These are phyloP conservation scores for Cardamine resedifolia DNA, from an alignment of 345 rosid genomes.

Conservation along the genomic window DNA sequence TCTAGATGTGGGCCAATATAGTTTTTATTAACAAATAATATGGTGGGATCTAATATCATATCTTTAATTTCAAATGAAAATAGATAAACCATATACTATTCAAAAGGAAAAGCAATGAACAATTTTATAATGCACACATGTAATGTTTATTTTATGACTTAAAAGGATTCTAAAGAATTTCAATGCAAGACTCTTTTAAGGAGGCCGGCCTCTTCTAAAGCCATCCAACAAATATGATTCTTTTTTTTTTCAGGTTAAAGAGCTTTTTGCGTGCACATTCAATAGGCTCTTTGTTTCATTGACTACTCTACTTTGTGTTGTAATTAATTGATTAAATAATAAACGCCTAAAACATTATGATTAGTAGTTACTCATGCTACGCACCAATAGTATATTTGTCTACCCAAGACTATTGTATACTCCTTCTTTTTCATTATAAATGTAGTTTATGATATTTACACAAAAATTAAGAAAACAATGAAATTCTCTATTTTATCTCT, in stretches of 20 bases:
- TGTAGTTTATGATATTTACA: no score
- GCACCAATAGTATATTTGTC: not conserved
- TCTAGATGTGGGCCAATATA: constrained; percentile 25
- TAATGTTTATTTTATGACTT: constrained; percentile 7
- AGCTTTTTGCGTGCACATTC: constrained; percentile 31
- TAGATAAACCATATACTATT: not conserved
- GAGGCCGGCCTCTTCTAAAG: constrained; percentile 31
- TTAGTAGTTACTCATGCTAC: constrained; percentile 30
- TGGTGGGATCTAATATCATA: constrained; percentile 15
- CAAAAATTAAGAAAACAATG: no score
- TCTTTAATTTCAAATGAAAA: constrained; percentile 16
- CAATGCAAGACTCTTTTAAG: constrained; percentile 31
- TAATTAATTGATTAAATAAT: not conserved
- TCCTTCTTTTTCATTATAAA: no score
- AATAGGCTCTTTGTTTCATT: constrained; percentile 9
- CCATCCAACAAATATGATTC: constrained; percentile 27
- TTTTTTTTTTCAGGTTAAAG: constrained; percentile 18
- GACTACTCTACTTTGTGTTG: constrained; percentile 19
- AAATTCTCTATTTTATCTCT: no score
- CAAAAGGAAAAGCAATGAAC: constrained; percentile 1
- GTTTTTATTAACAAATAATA: constrained; percentile 26
- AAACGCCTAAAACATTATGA: constrained; percentile 24
- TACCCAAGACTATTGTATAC: not conserved
- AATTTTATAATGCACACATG: constrained; percentile 30
- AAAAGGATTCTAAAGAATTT: constrained; percentile 12